A percentile compares a stretch with the other conserved stretches of the same genome.
These are phyloP conservation scores for Xerocomus nothofagi DNA, from an alignment of 1,284 basidiomycete genomes.

Conservation along the genomic window DNA sequence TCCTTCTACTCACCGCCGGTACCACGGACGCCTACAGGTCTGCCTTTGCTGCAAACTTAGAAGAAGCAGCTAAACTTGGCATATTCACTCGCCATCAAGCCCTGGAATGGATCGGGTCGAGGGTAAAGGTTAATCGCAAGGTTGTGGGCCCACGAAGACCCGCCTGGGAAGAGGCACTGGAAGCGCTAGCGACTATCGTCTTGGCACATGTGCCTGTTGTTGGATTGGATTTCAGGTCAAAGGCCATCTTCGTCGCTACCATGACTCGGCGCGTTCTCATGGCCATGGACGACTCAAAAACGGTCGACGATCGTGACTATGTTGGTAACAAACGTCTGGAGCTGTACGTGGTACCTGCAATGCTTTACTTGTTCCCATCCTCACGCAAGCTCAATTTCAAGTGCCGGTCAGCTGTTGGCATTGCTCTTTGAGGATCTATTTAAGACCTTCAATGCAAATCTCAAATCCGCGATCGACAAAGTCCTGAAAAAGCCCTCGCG, in stretches of 20 bases:
- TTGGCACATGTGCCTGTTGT: constrained; percentile 95
- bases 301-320: constrained; percentile 99
- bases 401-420: constrained; percentile 94
- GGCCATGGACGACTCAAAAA: constrained; percentile 95
- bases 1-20: constrained; percentile 92
- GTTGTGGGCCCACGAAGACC: constrained; percentile 82
- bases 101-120: constrained; percentile 90
- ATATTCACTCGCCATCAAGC: constrained; percentile 94
- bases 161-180: constrained; percentile 91
- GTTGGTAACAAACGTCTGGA: constrained; percentile 99
- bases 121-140: constrained; percentile 87
- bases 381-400: constrained; percentile 42
- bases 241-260: constrained; percentile 96
- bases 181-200: constrained; percentile 96
- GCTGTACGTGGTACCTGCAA: constrained; percentile 58
- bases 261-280: constrained; percentile 97
- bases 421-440: constrained; percentile 98
- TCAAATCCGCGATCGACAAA: constrained; percentile 97
- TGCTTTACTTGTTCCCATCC: constrained; percentile 6
- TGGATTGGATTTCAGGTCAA: constrained; percentile 89
- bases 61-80: constrained; percentile 90
- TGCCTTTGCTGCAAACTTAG: constrained; percentile 89
- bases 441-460: constrained; percentile 97
- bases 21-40: constrained; percentile 88
- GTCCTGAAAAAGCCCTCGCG: constrained; percentile 96